A percentile compares a stretch with the other conserved stretches of the same genome.
Evolutionary conservation across 306 rosid genomes (phyloP).

Genomic region (Comarum palustre): DNA sequence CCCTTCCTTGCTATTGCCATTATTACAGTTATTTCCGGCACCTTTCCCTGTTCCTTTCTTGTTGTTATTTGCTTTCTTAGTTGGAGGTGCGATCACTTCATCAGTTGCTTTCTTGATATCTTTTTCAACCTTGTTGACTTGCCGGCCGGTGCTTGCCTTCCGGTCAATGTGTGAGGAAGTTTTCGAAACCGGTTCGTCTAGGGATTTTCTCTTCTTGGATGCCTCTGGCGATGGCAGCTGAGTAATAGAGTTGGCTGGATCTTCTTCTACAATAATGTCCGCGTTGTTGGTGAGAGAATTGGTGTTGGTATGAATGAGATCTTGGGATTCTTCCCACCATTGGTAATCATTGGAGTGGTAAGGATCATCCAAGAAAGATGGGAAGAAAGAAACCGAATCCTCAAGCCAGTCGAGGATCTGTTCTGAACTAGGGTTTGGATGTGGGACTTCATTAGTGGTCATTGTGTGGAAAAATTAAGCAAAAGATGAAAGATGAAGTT

Average conservation of each 20-base stretch:
- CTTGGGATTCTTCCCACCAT: constrained; percentile 62
- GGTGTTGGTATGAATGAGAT: constrained; percentile 33
- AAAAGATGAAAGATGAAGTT: background rate
- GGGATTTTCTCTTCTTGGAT: constrained; percentile 57
- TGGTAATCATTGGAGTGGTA: constrained; percentile 45
- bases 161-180: constrained; percentile 35
- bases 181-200: constrained; percentile 31
- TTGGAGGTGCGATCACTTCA: constrained; percentile 25
- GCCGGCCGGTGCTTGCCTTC: constrained; percentile 6
- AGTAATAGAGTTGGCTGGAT: constrained; percentile 28
- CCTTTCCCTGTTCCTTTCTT: constrained; percentile 47
- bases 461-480: constrained; percentile 22
- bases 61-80: constrained; percentile 48
- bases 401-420: constrained; percentile 77
- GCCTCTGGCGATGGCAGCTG: constrained; percentile 38
- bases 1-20: constrained; percentile 68
- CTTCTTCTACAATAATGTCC: constrained; percentile 16
- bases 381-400: constrained; percentile 63
- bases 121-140: background rate
- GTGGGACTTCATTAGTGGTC: constrained; percentile 48
- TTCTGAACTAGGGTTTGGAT: constrained; percentile 54
- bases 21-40: constrained; percentile 54
- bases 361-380: constrained; percentile 70
- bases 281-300: constrained; percentile 34
- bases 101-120: constrained; percentile 14